A percentile compares a stretch with the other conserved stretches of the same genome.
Evolutionary conservation across 1,139 yeast genomes (phyloP).

Genomic region (Suhomyces bribrorum): DNA sequence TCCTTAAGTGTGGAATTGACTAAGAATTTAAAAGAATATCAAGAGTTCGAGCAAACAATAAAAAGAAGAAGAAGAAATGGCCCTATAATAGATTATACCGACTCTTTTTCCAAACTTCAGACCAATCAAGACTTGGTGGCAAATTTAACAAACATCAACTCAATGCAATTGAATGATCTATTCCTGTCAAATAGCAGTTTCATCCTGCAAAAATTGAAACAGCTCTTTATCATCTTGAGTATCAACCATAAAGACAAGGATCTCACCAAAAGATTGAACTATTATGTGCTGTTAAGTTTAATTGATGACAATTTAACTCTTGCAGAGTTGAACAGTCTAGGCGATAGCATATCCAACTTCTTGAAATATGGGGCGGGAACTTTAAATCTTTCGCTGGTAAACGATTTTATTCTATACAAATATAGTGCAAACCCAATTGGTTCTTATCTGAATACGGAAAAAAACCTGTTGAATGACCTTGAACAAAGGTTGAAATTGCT

Average conservation of each 20-base stretch:
- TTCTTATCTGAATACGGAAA: constrained; percentile 1
- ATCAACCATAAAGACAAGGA: constrained; percentile 2
- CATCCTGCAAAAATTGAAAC: constrained; percentile 1
- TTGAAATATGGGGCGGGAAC: constrained; percentile 13
- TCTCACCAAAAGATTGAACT: constrained; percentile 17
- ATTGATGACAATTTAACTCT: constrained; percentile 20
- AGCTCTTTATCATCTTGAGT: constrained; percentile 5
- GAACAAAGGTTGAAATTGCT: constrained; percentile 15
- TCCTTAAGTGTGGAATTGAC: constrained; percentile 18
- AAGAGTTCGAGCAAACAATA: constrained; percentile 13
- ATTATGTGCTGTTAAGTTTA: constrained; percentile 20
- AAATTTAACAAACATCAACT: constrained; percentile 19
- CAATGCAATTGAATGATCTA: constrained; percentile 18
- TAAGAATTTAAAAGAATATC: constrained; percentile 17
- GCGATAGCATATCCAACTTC: constrained; percentile 13
- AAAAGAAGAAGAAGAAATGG: constrained; percentile 11
- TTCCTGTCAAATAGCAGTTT: constrained; percentile 6
- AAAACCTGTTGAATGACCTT: constrained; percentile 8
- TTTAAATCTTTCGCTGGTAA: constrained; percentile 18
- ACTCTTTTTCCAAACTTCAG: constrained; percentile 1
- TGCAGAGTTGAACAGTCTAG: constrained; percentile 15
- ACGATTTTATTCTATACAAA: constrained; percentile 16
- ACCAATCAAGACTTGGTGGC: constrained; percentile 18
- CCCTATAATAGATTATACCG: not conserved
- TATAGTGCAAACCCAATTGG: constrained; percentile 10